Evolutionary conservation across 2,329 filamentous ascomycete species (phyloP).

Genomic region (Ophiostoma sp.): DNA sequence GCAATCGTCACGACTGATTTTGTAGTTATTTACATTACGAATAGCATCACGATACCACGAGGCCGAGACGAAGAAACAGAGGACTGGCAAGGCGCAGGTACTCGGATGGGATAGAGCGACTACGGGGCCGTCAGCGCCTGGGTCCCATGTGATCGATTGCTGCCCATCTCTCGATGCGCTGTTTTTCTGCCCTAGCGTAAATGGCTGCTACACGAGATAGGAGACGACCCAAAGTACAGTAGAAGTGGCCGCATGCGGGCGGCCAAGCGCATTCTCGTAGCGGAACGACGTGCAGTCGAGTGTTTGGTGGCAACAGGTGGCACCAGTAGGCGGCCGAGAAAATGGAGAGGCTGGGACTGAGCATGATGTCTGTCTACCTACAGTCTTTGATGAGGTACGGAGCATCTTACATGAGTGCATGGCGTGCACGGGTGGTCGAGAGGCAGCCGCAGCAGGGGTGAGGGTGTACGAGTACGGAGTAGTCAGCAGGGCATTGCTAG

Average conservation of each 20-base stretch:
- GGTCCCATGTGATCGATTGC: not conserved
- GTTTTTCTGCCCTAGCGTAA: not conserved
- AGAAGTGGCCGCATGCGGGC: not conserved
- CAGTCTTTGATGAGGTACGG: too few species aligned
- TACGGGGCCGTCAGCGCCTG: too few species aligned
- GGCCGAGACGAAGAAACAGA: not conserved
- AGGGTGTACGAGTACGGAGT: too few species aligned
- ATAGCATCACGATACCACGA: not conserved
- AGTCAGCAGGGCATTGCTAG: not conserved
- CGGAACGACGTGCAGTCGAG: not conserved
- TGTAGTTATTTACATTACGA: not conserved
- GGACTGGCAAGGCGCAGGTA: too few species aligned
- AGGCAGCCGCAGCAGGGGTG: slow-evolving; percentile 1
- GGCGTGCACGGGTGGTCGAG: not conserved
- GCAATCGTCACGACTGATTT: not conserved
- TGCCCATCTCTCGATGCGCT: not conserved
- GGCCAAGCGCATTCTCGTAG: not conserved
- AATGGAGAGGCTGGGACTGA: slow-evolving; percentile 6
- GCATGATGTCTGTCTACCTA: too few species aligned
- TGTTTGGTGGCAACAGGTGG: not conserved
- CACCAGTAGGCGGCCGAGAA: not conserved
- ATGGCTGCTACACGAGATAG: too few species aligned
- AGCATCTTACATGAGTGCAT: too few species aligned
- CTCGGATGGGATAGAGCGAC: too few species aligned
- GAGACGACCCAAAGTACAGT: too few species aligned